Base-by-base conservation (phyloP, 192 early-diverging fungal species). In the Dissophora globulifera region DNA sequence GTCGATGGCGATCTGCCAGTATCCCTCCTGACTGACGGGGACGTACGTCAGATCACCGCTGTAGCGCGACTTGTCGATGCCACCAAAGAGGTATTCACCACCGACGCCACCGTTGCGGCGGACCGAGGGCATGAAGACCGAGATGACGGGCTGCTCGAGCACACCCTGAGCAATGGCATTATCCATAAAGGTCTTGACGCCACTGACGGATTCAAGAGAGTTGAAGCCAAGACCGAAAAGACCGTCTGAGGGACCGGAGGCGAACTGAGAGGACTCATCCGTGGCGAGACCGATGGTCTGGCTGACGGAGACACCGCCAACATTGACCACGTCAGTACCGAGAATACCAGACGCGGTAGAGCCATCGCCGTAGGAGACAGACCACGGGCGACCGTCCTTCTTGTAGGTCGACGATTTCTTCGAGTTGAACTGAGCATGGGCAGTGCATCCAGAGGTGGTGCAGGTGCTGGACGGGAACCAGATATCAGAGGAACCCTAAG, bases 151-250 rank as follows among this genome's bases (percentile, higher is more conserved):
- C 29, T 84, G 61, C 25, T 66, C 63, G 2, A 91, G 69, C 22
- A 81, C 67, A 42, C 74, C 71, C 52, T 88, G 80, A 20, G 81
- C 79, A 41, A 87, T 79, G 35, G 88, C 79, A 56, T 85, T 87
- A 58, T 86, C 83, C 30, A 90, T 53, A 53, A 86, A 86, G 22
- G 83, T 84, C 67, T 80, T 78, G 50, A 78, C 64, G 31, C 81
- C 83, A 43, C 50, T 22, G 19, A 80, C 80, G 23, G 78, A 61
- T 9, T 79, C 65, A 16, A 84, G 70, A 17, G 62, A 56, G 20
- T 89, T 67, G 81, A 86, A 89, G 16, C 83, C 87, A 11, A 91
- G 86, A 35, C 90, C 90, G 6, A 91, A 64, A 22, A 91, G 75
- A 38, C 35, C 35, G 13, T 38, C 35, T 6, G 35, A 38, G 13